phyloP scores from a whole-genome alignment of 441 rosid genomes.

The Gossypium schwendimanii region DNA sequence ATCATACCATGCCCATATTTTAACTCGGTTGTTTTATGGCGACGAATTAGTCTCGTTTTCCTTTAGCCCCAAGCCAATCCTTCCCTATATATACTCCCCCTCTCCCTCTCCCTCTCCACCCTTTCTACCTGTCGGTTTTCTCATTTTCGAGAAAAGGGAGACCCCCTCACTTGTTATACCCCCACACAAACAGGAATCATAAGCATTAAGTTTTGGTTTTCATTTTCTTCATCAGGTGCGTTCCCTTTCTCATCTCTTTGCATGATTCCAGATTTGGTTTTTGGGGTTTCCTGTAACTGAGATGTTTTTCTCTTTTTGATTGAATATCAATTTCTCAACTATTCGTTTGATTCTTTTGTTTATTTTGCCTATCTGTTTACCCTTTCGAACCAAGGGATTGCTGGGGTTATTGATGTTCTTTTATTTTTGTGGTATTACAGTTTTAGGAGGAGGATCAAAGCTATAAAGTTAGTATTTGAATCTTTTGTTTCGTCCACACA shows the following conservation, averaged over 20 bases:
- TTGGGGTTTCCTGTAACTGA: neutral
- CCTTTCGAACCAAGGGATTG: neutral
- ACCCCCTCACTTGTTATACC: neutral
- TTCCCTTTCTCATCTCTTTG: neutral
- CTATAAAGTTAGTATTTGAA: neutral
- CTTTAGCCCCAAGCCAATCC: conserved; percentile 6
- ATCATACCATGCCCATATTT: neutral
- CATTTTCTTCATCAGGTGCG: conserved; percentile 5
- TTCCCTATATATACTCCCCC: neutral
- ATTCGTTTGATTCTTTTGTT: neutral
- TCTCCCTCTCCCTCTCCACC: neutral
- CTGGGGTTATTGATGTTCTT: neutral
- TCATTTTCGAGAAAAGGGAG: neutral
- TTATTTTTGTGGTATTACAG: neutral
- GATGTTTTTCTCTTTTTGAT: neutral
- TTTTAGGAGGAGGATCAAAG: neutral
- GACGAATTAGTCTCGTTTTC: neutral
- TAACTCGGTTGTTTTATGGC: neutral
- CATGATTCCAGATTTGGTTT: neutral
- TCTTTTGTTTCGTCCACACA: neutral
- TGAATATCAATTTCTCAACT: neutral
- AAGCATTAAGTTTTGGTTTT: neutral
- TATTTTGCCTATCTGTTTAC: neutral
- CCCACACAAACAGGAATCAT: neutral
- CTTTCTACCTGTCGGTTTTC: neutral